Percentiles rank a stretch among this genome's conserved stretches.
Evolutionary conservation across 257 asterid species (phyloP).

Genomic region (Solanum verrucosum): DNA sequence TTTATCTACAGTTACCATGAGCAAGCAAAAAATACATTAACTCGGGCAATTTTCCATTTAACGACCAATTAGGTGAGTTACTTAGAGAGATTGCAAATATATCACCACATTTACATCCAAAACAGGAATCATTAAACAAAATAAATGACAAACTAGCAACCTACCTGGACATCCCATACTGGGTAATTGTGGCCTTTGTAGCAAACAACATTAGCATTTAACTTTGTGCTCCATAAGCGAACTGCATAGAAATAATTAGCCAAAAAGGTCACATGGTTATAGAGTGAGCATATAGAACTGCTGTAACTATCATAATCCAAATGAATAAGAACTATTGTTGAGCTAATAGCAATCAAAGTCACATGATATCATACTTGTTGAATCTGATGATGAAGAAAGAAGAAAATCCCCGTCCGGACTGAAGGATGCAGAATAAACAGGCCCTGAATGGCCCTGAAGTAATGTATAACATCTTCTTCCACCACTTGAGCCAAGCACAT

Average conservation of each 20-base stretch:
- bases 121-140: background rate
- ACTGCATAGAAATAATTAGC: constrained; percentile 32
- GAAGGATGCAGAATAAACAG: constrained; percentile 81
- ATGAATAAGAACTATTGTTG: background rate
- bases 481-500: constrained; percentile 30
- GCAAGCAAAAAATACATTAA: background rate
- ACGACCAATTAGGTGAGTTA: background rate
- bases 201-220: constrained; percentile 96
- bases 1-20: background rate
- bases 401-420: constrained; percentile 90
- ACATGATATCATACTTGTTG: constrained; percentile 50
- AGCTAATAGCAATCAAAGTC: constrained; percentile 5
- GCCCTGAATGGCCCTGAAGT: constrained; percentile 92
- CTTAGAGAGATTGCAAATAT: background rate
- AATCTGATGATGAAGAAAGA: constrained; percentile 88
- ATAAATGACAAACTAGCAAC: background rate
- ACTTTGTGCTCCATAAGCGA: constrained; percentile 84
- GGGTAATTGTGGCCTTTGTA: constrained; percentile 98
- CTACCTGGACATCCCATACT: constrained; percentile 98
- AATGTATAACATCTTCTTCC: constrained; percentile 65
- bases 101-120: background rate
- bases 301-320: background rate
- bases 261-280: background rate
- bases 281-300: background rate
- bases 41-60: background rate